Evolutionary conservation across 169 alveolate species (phyloP).

Genomic region (Amoebophrya sp.): DNA sequence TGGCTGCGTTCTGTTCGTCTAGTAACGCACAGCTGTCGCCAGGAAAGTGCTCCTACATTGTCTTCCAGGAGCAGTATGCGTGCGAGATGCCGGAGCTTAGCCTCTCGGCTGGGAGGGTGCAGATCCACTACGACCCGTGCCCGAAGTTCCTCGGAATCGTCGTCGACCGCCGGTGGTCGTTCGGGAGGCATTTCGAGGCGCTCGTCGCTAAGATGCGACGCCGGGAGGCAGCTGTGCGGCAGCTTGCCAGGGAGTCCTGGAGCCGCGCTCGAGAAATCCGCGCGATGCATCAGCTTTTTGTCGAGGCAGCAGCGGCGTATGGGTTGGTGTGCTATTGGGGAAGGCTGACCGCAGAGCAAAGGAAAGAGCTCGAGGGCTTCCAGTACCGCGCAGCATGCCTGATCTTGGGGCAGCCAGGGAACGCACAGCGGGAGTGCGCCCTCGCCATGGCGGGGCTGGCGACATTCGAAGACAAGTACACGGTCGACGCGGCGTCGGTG

Average conservation of each 20-base stretch:
- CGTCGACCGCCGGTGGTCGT: not conserved
- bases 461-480: not conserved
- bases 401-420: not conserved
- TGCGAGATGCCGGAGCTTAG: not conserved
- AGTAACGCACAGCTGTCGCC: not conserved
- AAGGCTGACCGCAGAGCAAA: not conserved
- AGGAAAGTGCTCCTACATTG: not conserved
- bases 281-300: not conserved
- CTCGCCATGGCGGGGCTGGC: not conserved
- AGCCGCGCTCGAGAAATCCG: not conserved
- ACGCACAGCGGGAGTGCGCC: not conserved
- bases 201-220: not conserved
- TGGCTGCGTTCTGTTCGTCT: not conserved
- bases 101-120: not conserved
- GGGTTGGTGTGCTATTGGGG: not conserved
- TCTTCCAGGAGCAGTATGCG: not conserved
- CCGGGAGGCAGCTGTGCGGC: not conserved
- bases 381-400: not conserved
- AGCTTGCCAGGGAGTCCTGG: not conserved
- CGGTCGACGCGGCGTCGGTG: not conserved
- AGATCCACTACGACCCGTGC: not conserved
- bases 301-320: not conserved
- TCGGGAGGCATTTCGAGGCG: not conserved
- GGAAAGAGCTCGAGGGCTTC: not conserved
- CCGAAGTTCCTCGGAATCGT: not conserved